Conservation (phyloP, 257 asterid species). For the Voacanga thouarsii region DNA sequence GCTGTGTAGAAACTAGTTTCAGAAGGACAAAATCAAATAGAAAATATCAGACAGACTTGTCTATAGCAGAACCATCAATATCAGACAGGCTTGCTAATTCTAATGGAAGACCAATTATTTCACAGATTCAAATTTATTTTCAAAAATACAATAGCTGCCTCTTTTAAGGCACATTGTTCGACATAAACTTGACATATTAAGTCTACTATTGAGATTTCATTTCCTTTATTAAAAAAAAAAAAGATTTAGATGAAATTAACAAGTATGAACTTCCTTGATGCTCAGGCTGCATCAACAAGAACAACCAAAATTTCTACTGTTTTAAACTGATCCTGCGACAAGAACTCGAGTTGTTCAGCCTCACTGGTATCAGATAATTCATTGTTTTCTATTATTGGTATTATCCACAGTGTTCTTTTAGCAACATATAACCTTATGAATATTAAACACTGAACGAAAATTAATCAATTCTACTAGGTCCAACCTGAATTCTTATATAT, state of each 20-base stretch:
- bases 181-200: not conserved
- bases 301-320: not conserved
- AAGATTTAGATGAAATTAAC: not conserved
- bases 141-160: not conserved
- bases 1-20: slow-evolving; percentile 70
- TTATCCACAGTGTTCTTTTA: not conserved
- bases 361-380: not conserved
- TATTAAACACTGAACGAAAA: not conserved
- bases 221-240: not conserved
- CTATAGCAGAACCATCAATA: not conserved
- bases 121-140: not conserved
- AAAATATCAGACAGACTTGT: not conserved
- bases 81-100: not conserved
- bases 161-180: not conserved
- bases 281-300: not conserved
- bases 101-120: not conserved
- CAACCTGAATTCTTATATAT: not conserved
- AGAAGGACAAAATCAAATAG: slow-evolving; percentile 27
- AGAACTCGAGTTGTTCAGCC: not conserved
- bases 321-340: not conserved
- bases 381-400: not conserved
- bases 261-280: not conserved
- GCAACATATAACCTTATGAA: not conserved
- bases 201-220: not conserved
- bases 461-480: not conserved